Conservation (phyloP, 345 rosid species). For the Euphorbia tirucalli region DNA sequence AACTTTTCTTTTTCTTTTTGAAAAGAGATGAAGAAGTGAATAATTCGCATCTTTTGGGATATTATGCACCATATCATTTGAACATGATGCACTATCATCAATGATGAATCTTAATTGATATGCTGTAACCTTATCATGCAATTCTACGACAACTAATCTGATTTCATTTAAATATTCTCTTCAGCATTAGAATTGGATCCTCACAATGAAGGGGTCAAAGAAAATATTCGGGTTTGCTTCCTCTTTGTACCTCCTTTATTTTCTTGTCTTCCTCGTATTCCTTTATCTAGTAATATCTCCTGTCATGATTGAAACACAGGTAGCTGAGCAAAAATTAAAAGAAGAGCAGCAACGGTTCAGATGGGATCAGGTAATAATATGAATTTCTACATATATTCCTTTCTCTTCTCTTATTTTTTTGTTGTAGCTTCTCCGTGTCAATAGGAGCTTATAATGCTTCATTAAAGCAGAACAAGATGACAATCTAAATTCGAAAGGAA, state of each 20-base stretch:
- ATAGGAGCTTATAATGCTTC: too few species aligned
- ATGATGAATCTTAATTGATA: too few species aligned
- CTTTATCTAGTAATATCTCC: background rate
- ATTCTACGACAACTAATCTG: background rate
- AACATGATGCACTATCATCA: background rate
- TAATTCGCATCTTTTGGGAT: background rate
- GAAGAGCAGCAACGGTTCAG: slow-evolving; percentile 51
- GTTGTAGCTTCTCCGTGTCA: background rate
- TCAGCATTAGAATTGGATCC: slow-evolving; percentile 86
- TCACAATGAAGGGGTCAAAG: slow-evolving; percentile 63
- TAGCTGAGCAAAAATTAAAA: slow-evolving; percentile 64
- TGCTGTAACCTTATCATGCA: background rate
- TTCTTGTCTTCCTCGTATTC: background rate
- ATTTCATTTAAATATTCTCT: slow-evolving; percentile 17
- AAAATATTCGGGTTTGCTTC: slow-evolving; percentile 63
- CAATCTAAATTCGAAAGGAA: too few species aligned
- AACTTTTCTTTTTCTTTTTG: too few species aligned
- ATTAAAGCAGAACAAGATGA: too few species aligned
- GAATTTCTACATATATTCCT: background rate
- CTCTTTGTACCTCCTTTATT: background rate
- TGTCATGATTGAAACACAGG: slow-evolving; percentile 36
- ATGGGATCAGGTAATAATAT: slow-evolving; percentile 50
- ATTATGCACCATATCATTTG: background rate
- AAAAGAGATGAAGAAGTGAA: too few species aligned
- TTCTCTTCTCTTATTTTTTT: background rate